Evolutionary conservation across 1,284 basidiomycete genomes (phyloP), one percentile per base, ranked within the genome.

Genomic region (Microbotryomycetes sp.): DNA sequence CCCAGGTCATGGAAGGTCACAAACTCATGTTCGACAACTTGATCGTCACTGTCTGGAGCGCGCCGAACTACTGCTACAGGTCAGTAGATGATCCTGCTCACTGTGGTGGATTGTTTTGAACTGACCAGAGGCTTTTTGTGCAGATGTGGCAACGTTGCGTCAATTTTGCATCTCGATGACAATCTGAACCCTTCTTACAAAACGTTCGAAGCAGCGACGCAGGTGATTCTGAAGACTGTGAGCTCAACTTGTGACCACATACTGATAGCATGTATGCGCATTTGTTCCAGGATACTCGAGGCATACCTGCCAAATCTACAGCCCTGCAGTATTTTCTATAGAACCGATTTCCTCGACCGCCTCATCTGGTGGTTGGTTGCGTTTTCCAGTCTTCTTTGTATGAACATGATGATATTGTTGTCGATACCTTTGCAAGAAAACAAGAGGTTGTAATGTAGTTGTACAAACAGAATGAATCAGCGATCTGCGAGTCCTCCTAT

Each of bases 21-120:
- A 97, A 97, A 78, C 82, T 94, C 75, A 97, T 97, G 92, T 97
- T 97, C 71, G 92, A 97, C 75, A 81, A 84, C 63, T 87, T 86
- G 45, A 94, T 98, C 69, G 96, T 98, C 12, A 98, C 96, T 1
- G 93, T 98, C 23, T 98, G 94, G 93, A 92, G 89, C 72, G 96
- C 93, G 1, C 94, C 93, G 3, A 98, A 97, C 76, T 98, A 98
- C 75, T 98, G 94, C 77, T 97, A 98, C 77, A 81, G 92, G 86
- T 92, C 66, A 60, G 84, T 80, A 4, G 25, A 29, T 3, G 47
- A n/a, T 29, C n/a, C 22, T 29, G 25, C 23, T 46, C 31, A 45
- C 46, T 57, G 26, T 45, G 22, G 4, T 14, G 19, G 15, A n/a
- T 49, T 29, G 3, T 25, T 22, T 36, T 4, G 7, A 46, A 3